Evolutionary conservation across 169 alveolate genomes (phyloP).

Genomic region (Perkinsus marinus): DNA sequence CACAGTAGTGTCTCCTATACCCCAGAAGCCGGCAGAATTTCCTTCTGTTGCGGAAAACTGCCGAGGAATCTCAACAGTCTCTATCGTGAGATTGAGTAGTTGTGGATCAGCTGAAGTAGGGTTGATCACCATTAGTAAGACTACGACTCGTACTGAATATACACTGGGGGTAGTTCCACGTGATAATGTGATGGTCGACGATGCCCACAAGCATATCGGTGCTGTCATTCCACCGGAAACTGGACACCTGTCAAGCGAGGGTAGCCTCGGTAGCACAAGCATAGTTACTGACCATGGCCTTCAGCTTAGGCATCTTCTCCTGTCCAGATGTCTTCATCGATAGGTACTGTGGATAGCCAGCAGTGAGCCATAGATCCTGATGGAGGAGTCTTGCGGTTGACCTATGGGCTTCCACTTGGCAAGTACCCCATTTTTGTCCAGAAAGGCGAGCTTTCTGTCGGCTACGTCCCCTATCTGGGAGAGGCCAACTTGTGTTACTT

Average conservation of each 20-base stretch:
- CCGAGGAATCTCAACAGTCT: neutral
- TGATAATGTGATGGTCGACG: constrained; percentile 54
- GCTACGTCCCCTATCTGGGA: neutral
- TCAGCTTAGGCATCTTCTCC: neutral
- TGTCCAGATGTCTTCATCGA: neutral
- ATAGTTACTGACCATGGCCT: neutral
- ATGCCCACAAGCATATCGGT: constrained; percentile 61
- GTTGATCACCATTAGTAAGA: neutral
- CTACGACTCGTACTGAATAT: constrained; percentile 22
- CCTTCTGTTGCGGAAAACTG: neutral
- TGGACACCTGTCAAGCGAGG: constrained; percentile 22
- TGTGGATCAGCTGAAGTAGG: neutral
- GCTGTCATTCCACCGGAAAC: constrained; percentile 60
- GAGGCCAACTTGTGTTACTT: neutral
- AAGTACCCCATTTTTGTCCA: neutral
- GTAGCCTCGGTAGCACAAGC: no score
- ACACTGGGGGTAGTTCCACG: constrained; percentile 68
- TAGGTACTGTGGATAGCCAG: neutral
- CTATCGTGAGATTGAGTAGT: neutral
- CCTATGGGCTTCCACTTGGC: neutral
- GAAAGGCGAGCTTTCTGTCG: neutral
- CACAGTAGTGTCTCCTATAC: constrained; percentile 38
- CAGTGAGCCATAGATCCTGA: neutral
- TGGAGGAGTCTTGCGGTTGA: neutral
- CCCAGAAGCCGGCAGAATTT: constrained; percentile 45